phyloP scores from a whole-genome alignment of 768 basidiomycete species.

The Sporobolomyces roseus region DNA sequence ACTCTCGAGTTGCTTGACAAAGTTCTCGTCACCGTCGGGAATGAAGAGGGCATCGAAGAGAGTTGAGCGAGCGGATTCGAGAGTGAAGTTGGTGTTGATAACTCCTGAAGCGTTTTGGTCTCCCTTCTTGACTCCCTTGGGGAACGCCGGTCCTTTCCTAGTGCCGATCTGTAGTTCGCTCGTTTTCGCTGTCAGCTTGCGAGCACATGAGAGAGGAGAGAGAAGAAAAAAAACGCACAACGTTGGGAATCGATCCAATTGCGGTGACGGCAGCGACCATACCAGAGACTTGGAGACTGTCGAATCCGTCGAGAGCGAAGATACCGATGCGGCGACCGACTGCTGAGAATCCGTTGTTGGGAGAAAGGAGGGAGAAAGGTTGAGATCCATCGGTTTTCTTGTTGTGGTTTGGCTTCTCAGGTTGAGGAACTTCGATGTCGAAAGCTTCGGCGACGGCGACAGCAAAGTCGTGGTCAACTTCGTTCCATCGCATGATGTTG shows the following conservation, averaged over 20 bases:
- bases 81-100: slow-evolving; percentile 63
- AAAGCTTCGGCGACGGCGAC: slow-evolving; percentile 64
- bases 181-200: too few relatives aligned
- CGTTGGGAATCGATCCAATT: slow-evolving; percentile 59
- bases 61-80: slow-evolving; percentile 53
- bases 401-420: slow-evolving; percentile 59
- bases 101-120: slow-evolving; percentile 44
- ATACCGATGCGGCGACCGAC: slow-evolving; percentile 59
- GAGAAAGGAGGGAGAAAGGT: slow-evolving; percentile 37
- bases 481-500: slow-evolving; percentile 65
- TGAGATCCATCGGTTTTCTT: slow-evolving; percentile 53
- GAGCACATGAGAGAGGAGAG: too few relatives aligned
- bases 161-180: slow-evolving; percentile 53
- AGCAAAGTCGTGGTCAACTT: slow-evolving; percentile 72
- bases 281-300: slow-evolving; percentile 58
- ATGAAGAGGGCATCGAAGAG: slow-evolving; percentile 61
- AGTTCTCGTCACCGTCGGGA: slow-evolving; percentile 61
- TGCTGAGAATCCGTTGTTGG: slow-evolving; percentile 49
- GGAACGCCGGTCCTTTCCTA: slow-evolving; percentile 57
- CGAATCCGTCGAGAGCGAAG: slow-evolving; percentile 71
- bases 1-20: slow-evolving; percentile 59
- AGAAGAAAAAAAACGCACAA: slow-evolving; percentile 53
- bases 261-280: slow-evolving; percentile 58
- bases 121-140: slow-evolving; percentile 36
- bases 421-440: slow-evolving; percentile 59